Percentiles rank a stretch among this genome's conserved stretches.
phyloP scores from a whole-genome alignment of 1,139 yeast species.

The Ogataea hybrid region DNA sequence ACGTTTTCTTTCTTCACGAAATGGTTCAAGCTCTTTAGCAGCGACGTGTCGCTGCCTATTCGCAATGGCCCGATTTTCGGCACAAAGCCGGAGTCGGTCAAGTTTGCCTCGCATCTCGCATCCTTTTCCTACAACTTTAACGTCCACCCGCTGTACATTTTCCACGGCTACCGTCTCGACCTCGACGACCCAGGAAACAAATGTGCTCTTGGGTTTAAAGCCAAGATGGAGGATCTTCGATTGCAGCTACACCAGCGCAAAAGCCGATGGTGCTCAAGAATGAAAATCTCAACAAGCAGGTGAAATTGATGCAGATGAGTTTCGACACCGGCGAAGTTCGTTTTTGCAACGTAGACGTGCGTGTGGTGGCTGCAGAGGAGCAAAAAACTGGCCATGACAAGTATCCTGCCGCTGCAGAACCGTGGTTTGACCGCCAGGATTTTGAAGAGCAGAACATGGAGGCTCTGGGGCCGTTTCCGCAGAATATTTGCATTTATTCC shows the following conservation, averaged over 20 bases:
- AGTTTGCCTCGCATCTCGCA: slow-evolving; percentile 73
- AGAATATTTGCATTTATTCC: slow-evolving; percentile 53
- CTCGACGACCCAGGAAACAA: slow-evolving; percentile 42
- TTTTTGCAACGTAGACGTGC: slow-evolving; percentile 65
- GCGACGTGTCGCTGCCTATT: slow-evolving; percentile 69
- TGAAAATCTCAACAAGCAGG: slow-evolving; percentile 55
- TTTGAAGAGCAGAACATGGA: slow-evolving; percentile 64
- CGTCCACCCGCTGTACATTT: slow-evolving; percentile 68
- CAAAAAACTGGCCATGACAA: slow-evolving; percentile 42
- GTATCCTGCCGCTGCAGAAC: neutral
- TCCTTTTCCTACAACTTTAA: slow-evolving; percentile 79
- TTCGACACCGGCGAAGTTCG: slow-evolving; percentile 76
- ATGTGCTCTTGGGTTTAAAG: slow-evolving; percentile 75
- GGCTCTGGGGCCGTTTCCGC: slow-evolving; percentile 39
- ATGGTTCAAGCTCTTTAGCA: slow-evolving; percentile 83
- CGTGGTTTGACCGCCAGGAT: slow-evolving; percentile 81
- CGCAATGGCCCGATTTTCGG: slow-evolving; percentile 66
- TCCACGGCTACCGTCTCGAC: slow-evolving; percentile 63
- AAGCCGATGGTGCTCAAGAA: slow-evolving; percentile 67
- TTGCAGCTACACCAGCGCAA: slow-evolving; percentile 83
- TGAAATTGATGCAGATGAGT: slow-evolving; percentile 57
- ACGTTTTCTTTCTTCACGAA: slow-evolving; percentile 61
- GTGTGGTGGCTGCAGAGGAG: slow-evolving; percentile 58
- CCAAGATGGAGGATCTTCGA: slow-evolving; percentile 58
- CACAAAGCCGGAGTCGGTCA: slow-evolving; percentile 32